Evolutionary conservation across 495 filamentous ascomycete species (phyloP).

Genomic region (Daldinia grandis): DNA sequence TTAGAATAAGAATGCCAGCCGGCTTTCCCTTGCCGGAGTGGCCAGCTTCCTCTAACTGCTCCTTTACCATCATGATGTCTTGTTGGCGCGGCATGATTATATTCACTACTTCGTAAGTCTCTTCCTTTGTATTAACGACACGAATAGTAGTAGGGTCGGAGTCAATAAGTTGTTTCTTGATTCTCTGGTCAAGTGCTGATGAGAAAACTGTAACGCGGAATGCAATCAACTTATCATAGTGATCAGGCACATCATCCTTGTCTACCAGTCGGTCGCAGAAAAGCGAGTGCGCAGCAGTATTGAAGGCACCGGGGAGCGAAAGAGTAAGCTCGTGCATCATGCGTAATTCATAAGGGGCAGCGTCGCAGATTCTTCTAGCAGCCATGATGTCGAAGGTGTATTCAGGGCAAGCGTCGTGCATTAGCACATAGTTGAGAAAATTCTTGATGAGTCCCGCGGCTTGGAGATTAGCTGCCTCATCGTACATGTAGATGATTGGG

Average conservation of each 20-base stretch:
- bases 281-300: constrained; percentile 56
- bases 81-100: constrained; percentile 26
- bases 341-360: constrained; percentile 72
- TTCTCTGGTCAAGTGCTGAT: constrained; percentile 13
- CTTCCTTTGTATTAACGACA: constrained; percentile 36
- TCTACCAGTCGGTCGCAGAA: constrained; percentile 37
- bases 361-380: constrained; percentile 72
- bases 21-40: constrained; percentile 42
- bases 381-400: constrained; percentile 69
- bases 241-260: constrained; percentile 18
- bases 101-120: constrained; percentile 42
- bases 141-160: constrained; percentile 33
- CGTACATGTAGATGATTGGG: constrained; percentile 38
- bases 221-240: constrained; percentile 31
- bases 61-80: constrained; percentile 29
- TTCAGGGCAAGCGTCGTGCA: constrained; percentile 87
- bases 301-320: constrained; percentile 77
- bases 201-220: constrained; percentile 35
- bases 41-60: constrained; percentile 39
- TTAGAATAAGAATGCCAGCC: constrained; percentile 51
- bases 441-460: constrained; percentile 70
- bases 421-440: constrained; percentile 87
- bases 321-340: constrained; percentile 58
- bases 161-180: constrained; percentile 15
- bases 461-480: constrained; percentile 35